Percentiles rank a stretch among this genome's conserved stretches.
Evolutionary conservation across 1,284 basidiomycete genomes (phyloP).

Genomic region (Ustilago sp.): DNA sequence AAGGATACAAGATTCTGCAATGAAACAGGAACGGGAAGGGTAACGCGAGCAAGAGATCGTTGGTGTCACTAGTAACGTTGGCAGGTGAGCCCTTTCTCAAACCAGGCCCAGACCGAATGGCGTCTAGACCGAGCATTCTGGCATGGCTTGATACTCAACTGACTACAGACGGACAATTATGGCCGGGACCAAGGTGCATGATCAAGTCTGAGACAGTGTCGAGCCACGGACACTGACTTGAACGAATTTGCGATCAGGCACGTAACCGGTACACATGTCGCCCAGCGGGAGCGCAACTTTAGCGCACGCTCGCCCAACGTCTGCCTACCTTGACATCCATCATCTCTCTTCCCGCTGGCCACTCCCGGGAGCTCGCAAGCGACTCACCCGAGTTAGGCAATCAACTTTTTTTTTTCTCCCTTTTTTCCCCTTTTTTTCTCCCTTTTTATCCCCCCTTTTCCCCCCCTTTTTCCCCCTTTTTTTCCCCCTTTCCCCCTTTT

Average conservation of each 20-base stretch:
- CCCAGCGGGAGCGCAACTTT: too few species aligned
- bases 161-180: not conserved
- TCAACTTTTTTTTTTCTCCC: not conserved
- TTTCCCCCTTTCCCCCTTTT: too few species aligned
- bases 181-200: constrained; percentile 14
- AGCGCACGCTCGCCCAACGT: too few species aligned
- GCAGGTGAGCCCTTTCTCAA: not conserved
- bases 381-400: too few species aligned
- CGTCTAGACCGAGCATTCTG: constrained; percentile 4
- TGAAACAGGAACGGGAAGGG: not conserved
- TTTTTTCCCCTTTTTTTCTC: too few species aligned
- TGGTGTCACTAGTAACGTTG: not conserved
- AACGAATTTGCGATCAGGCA: too few species aligned
- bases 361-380: too few species aligned
- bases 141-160: not conserved
- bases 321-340: not conserved
- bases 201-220: not conserved
- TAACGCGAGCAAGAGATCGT: not conserved
- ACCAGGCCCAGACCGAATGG: not conserved
- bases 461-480: too few species aligned
- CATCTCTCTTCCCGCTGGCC: too few species aligned
- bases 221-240: too few species aligned
- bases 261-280: too few species aligned
- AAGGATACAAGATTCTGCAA: not conserved
- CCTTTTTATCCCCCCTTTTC: too few species aligned